These are phyloP conservation scores for Austroboletus festivus DNA, from an alignment of 768 basidiomycete species.

Conservation along the genomic window DNA sequence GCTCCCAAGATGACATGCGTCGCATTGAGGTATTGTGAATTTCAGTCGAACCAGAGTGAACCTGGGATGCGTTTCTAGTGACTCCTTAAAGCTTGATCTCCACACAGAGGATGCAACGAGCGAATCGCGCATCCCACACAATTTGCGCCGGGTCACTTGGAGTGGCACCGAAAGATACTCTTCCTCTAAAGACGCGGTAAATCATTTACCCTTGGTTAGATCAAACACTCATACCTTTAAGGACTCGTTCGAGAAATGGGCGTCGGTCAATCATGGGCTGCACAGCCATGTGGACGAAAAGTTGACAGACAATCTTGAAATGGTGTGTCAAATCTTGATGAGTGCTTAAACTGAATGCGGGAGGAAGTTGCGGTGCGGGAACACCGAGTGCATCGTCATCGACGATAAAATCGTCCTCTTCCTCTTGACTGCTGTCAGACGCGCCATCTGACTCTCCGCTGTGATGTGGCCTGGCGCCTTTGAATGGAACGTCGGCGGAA, in stretches of 20 bases:
- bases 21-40: constrained; percentile 63
- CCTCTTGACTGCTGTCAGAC: constrained; percentile 22
- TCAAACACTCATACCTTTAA: constrained; percentile 38
- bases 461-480: constrained; percentile 42
- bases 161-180: constrained; percentile 77
- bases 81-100: constrained; percentile 63
- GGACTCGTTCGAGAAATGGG: constrained; percentile 52
- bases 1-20: constrained; percentile 78
- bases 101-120: constrained; percentile 84
- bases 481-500: constrained; percentile 36
- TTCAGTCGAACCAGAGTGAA: constrained; percentile 53
- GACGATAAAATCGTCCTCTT: constrained; percentile 50
- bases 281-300: constrained; percentile 80
- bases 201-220: background rate
- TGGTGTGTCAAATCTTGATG: constrained; percentile 75
- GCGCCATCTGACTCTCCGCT: constrained; percentile 38
- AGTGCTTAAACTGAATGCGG: constrained; percentile 75
- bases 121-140: constrained; percentile 68
- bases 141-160: constrained; percentile 61
- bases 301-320: constrained; percentile 86
- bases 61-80: constrained; percentile 64
- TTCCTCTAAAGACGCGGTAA: constrained; percentile 38
- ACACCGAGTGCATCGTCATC: constrained; percentile 53
- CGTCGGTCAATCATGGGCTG: constrained; percentile 48
- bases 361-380: constrained; percentile 51